A percentile compares a stretch with the other conserved stretches of the same genome.
phyloP scores from a whole-genome alignment of 2,329 filamentous ascomycete species.

The Diaporthe sp. region DNA sequence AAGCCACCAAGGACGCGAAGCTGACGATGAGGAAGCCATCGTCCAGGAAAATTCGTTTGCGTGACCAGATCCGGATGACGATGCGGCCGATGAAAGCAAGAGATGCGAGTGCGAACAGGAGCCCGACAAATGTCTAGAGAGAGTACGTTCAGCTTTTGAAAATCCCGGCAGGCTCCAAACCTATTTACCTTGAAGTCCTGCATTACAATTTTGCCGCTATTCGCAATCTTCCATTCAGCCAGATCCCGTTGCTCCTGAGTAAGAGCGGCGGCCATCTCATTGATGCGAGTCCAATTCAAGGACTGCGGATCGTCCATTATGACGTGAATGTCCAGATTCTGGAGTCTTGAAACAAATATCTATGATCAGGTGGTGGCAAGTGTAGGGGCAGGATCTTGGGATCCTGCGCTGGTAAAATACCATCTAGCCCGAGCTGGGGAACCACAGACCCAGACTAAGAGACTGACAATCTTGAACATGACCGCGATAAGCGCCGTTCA shows the following conservation, averaged over 20 bases:
- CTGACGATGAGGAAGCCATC: slow-evolving; percentile 9
- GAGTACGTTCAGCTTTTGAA: not conserved
- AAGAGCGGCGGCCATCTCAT: not conserved
- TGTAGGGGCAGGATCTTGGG: not conserved
- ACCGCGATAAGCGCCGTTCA: no score
- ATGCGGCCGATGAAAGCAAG: slow-evolving; percentile 1
- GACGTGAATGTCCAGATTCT: not conserved
- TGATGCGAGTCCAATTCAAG: slow-evolving; percentile 13
- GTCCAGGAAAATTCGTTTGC: not conserved
- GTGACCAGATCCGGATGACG: not conserved
- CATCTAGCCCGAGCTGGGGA: no score
- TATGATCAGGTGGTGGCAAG: not conserved
- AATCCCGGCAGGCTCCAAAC: not conserved
- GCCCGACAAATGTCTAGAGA: not conserved
- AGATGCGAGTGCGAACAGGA: not conserved
- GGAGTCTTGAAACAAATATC: not conserved
- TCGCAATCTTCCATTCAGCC: slow-evolving; percentile 7
- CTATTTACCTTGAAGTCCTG: not conserved
- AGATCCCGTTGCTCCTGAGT: not conserved
- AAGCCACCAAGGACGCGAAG: slow-evolving; percentile 3
- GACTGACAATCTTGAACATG: not conserved
- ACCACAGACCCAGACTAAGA: no score
- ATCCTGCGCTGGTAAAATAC: not conserved
- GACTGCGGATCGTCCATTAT: not conserved
- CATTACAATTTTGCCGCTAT: not conserved